Evolutionary conservation across 139 green algal genomes (phyloP), one percentile per base, ranked within the genome.

Genomic region (Edaphochlamys debaryana): DNA sequence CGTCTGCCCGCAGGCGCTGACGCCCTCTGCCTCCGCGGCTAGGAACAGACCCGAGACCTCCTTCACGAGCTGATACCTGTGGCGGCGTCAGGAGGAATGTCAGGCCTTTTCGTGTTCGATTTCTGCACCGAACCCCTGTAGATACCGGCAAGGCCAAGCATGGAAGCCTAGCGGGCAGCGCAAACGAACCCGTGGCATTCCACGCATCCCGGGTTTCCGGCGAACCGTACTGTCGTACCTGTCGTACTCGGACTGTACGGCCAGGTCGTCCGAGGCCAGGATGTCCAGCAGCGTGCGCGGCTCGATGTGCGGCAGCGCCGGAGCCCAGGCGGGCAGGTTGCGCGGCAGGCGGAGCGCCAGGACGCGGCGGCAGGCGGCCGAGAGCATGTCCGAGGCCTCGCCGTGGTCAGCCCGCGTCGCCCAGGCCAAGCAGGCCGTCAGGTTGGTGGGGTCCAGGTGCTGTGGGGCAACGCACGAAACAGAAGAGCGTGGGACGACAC

Each of bases 381-480:
- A 62, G n/a, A 82, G 76, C 63, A 73, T 73, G 42, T 82, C 63
- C 34, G 42, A 67, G 29, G 76, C 76, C 42, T 64, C 63, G 32
- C 76, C 76, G 76, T 82, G 76, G n/a, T 82, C 76, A 32, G 63
- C 42, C 19, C 76, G 62, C 20, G 76, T 82, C 6, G 76, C 76
- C 76, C 76, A 82, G 56, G 27, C 45, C 32, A 82, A 45, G 62
- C 76, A 82, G 27, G 76, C 62, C 4, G 62, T 42, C 2, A 82
- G 27, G 76, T 82, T 82, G 42, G 50, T 29, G 42, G 76, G 76
- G 42, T 66, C 63, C 32, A 82, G 63, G 60, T 73, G 76, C 76
- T 73, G 75, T 36, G 63, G 32, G 60, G 7, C 5, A 4, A 29
- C 20, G 54, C 22, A 22, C 19, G 17, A 8, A 17, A 63, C 19